Evolutionary conservation across 352 stramenopile species (phyloP).

Genomic region (Pythium dissotocum): DNA sequence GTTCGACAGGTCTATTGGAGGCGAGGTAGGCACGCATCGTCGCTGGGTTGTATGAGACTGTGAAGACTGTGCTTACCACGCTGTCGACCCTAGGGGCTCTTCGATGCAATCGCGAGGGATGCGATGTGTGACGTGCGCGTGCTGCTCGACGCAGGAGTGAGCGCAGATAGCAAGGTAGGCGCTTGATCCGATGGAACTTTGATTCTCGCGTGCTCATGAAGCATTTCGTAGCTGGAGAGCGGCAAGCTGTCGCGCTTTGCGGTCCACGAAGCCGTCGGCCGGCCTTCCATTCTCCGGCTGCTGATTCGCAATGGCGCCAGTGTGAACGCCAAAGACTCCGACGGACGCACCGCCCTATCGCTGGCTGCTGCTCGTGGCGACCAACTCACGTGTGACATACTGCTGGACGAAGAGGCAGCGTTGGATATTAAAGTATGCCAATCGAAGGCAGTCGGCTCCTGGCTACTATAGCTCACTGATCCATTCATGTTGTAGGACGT

Average conservation of each 20-base stretch:
- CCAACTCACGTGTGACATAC: background rate
- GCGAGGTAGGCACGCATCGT: background rate
- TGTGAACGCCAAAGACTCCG: conserved; percentile 9
- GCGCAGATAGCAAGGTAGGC: conserved; percentile 9
- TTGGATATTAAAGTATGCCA: conserved; percentile 5
- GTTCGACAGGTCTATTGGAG: background rate
- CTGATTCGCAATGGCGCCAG: conserved; percentile 7
- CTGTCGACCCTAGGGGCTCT: conserved; percentile 2
- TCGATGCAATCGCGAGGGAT: conserved; percentile 6
- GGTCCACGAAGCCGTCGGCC: conserved; percentile 9
- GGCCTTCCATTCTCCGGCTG: conserved; percentile 7
- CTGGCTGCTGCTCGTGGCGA: conserved; percentile 13
- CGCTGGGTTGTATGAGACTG: too few species aligned
- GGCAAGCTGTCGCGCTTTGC: conserved; percentile 4
- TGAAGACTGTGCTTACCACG: too few species aligned
- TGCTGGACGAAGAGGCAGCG: conserved; percentile 11
- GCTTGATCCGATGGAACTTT: background rate
- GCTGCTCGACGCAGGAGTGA: conserved; percentile 14
- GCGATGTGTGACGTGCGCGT: conserved; percentile 3
- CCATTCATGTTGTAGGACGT: conserved; percentile 33
- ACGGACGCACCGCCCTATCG: conserved; percentile 10
- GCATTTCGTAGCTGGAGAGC: background rate
- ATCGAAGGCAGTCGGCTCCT: background rate
- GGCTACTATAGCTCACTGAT: too few species aligned
- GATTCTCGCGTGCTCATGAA: background rate